These are phyloP conservation scores for Coccinonectria pachysandricola DNA, from an alignment of 2,329 filamentous ascomycete genomes.

Conservation along the genomic window DNA sequence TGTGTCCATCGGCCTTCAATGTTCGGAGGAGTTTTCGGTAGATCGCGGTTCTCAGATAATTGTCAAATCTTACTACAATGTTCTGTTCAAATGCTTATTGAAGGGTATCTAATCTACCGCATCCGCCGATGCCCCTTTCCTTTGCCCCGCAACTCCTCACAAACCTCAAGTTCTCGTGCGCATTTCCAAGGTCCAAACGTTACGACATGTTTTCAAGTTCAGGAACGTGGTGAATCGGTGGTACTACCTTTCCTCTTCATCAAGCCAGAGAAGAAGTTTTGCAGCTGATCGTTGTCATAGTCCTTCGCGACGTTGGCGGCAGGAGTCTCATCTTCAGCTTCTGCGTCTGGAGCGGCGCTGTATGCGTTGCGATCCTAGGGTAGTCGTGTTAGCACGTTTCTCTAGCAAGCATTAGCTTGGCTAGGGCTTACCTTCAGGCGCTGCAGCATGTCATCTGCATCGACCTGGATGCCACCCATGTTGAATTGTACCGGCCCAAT, in stretches of 20 bases:
- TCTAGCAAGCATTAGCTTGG: too few species aligned
- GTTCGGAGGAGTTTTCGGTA: too few species aligned
- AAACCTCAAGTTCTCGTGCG: too few species aligned
- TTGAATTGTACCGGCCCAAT: conserved; percentile 96
- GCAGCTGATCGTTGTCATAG: conserved; percentile 44
- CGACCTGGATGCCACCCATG: conserved; percentile 93
- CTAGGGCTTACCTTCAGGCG: conserved; percentile 59
- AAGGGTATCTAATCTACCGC: conserved; percentile 34
- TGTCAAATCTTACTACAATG: too few species aligned
- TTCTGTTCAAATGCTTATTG: conserved; percentile 12
- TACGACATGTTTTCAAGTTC: conserved; percentile 1
- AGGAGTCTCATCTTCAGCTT: conserved; percentile 27
- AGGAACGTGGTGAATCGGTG: conserved; percentile 11
- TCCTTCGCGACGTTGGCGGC: conserved; percentile 33
- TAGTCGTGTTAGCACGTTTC: too few species aligned
- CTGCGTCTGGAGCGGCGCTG: conserved; percentile 34
- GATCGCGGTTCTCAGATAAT: too few species aligned
- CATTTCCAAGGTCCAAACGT: too few species aligned
- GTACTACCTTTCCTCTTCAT: conserved; percentile 41
- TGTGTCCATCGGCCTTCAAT: too few species aligned
- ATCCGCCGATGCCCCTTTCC: conserved; percentile 11
- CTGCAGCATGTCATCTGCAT: conserved; percentile 87
- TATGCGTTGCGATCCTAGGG: conserved; percentile 47
- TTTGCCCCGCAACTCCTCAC: too few species aligned
- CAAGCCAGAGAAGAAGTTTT: conserved; percentile 49